These are phyloP conservation scores for Wallacemonas sp. DNA, from an alignment of 208 protist species.

Conservation along the genomic window DNA sequence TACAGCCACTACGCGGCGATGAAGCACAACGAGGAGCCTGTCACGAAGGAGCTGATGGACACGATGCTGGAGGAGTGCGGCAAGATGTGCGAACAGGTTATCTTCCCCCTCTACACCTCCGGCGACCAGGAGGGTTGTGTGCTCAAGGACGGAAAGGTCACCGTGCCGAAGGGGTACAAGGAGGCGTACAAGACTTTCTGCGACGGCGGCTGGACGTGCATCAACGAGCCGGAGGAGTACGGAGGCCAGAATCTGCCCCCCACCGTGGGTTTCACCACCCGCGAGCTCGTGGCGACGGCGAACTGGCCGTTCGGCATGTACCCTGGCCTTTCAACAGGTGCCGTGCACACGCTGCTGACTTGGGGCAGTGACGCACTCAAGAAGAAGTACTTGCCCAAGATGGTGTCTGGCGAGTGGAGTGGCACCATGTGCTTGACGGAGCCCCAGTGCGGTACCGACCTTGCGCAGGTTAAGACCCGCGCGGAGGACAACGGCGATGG, in stretches of 20 bases:
- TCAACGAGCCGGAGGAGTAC: conserved; percentile 72
- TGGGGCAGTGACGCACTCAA: conserved; percentile 83
- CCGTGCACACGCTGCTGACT: conserved; percentile 53
- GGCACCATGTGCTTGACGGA: conserved; percentile 93
- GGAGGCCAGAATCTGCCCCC: conserved; percentile 81
- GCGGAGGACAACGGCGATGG: conserved; percentile 72
- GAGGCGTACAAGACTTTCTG: conserved; percentile 79
- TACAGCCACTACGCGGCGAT: conserved; percentile 75
- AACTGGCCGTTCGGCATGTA: conserved; percentile 91
- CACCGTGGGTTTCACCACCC: conserved; percentile 57
- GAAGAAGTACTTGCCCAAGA: conserved; percentile 69
- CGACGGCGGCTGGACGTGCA: conserved; percentile 78
- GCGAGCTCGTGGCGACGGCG: conserved; percentile 75
- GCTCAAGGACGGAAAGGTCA: conserved; percentile 54
- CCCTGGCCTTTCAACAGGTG: conserved; percentile 67
- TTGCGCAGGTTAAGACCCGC: conserved; percentile 81
- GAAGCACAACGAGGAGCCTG: conserved; percentile 38
- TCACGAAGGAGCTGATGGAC: conserved; percentile 80
- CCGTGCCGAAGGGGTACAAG: conserved; percentile 82
- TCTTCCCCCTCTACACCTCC: conserved; percentile 65
- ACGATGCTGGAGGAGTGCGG: conserved; percentile 63
- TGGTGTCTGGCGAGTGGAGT: conserved; percentile 75
- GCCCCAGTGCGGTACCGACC: conserved; percentile 84
- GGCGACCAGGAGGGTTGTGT: conserved; percentile 56
- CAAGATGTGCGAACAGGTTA: conserved; percentile 53